Percentiles rank a stretch among this genome's conserved stretches.
These are phyloP conservation scores for Xylaria flabelliformis DNA, from an alignment of 495 filamentous ascomycete genomes.

Conservation along the genomic window DNA sequence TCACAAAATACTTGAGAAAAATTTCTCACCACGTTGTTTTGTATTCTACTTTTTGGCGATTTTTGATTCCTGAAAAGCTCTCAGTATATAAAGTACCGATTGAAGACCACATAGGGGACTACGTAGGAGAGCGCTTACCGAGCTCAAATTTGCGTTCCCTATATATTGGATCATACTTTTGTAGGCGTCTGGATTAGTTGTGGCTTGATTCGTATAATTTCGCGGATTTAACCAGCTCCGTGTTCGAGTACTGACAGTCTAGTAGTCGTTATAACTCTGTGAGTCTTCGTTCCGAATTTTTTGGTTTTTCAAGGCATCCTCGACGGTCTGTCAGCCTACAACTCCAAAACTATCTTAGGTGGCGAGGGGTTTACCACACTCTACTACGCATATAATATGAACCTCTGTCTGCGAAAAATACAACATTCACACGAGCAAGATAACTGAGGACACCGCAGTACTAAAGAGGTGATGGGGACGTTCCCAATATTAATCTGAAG, in stretches of 20 bases:
- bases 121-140: too few relatives aligned
- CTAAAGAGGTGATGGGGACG: background rate
- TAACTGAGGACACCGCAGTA: background rate
- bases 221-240: background rate
- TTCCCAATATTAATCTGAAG: background rate
- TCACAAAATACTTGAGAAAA: background rate
- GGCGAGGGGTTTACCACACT: background rate
- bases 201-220: background rate
- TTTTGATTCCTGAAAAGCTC: background rate
- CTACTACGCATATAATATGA: background rate
- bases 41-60: background rate
- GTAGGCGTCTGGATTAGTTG: background rate
- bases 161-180: background rate
- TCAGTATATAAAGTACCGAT: background rate
- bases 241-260: background rate
- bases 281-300: background rate
- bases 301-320: background rate
- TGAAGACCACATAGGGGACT: background rate
- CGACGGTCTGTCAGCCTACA: background rate
- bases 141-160: background rate
- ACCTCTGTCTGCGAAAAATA: background rate
- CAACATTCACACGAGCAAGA: background rate
- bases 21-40: background rate
- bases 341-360: background rate
- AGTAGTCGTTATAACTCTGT: background rate